Evolutionary conservation across 176 grass and related monocot species (phyloP), one percentile per base, ranked within the genome.

Genomic region (Oryza meyeriana): DNA sequence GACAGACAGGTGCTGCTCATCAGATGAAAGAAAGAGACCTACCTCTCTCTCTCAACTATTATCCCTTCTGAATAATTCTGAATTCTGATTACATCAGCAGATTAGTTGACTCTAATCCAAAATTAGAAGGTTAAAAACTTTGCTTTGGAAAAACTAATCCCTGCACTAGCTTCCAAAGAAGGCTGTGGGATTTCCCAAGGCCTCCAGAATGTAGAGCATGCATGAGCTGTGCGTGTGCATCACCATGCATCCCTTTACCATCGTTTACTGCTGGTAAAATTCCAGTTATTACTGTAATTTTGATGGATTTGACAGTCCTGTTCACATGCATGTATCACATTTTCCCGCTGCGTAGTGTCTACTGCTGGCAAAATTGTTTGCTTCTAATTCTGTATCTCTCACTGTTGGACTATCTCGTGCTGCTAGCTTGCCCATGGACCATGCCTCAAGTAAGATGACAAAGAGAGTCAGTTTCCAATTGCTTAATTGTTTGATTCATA

Each of bases 1-100:
- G 79, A 48, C 66, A 36, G 75, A 52, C 84, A 87, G 70, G 75
- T 69, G 57, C 69, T 74, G 62, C n/a, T 80, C 75, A 41, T 67
- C 76, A 59, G 55, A 25, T 25, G 45, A 89, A 65, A 30, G 14
- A 74, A 31, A 50, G 13, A 26, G 6, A 63, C n/a, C 40, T 30
- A 58, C 3, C 52, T 27, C 12, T 71, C 1, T 71, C 14, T 30
- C 17, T 59, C 0, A 22, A 30, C 44, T 59, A 25, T 72, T 81
- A 25, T 12, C 34, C 25, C 26, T 22, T 71, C 52, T 61, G 50
- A 82, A 11, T 9, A 59, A 9, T 59, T 59, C 55, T 59, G 55
- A 25, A 59, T 59, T 59, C 10, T 18, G 45, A 35, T 12, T 20
- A 35, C 73, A 38, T 12, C 24, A 52, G 42, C 72, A 55, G 61